phyloP scores from a whole-genome alignment of 805 yeast genomes.

The Candida corydali region DNA sequence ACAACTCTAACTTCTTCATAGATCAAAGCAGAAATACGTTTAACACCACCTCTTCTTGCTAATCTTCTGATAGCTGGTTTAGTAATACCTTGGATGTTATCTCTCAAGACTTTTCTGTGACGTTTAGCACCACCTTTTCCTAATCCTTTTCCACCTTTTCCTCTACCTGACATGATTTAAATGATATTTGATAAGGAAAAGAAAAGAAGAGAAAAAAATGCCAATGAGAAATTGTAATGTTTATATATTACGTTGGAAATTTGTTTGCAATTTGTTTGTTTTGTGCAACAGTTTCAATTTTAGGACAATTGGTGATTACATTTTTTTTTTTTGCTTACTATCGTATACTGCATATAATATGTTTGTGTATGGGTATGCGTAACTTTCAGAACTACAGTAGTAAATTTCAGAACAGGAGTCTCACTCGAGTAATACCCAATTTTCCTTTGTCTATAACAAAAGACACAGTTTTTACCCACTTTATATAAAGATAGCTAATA shows the following conservation, averaged over 20 bases:
- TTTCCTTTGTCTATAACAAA: too few species aligned
- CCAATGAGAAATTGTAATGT: constrained; percentile 1
- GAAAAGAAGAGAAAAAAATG: too few species aligned
- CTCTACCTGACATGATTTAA: constrained; percentile 91
- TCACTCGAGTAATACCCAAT: too few species aligned
- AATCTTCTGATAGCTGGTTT: constrained; percentile 99
- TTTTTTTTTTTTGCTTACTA: too few species aligned
- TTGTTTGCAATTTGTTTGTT: neutral
- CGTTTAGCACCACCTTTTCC: constrained; percentile 99
- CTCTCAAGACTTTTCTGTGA: constrained; percentile 99
- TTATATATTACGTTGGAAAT: constrained; percentile 1
- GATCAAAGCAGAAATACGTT: constrained; percentile 98
- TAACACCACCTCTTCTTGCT: constrained; percentile 99
- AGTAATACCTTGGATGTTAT: constrained; percentile 99
- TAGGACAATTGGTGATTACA: too few species aligned
- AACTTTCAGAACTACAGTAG: too few species aligned
- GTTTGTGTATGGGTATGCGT: too few species aligned
- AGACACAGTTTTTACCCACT: too few species aligned
- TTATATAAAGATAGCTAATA: too few species aligned
- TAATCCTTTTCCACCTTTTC: constrained; percentile 99
- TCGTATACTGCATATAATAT: too few species aligned
- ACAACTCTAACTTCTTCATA: constrained; percentile 99
- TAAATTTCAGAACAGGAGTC: too few species aligned
- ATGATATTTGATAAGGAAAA: constrained; percentile 5
- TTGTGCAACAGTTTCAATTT: neutral